Base-by-base conservation (phyloP, 2,329 filamentous ascomycete species). In the Orbilia oligospora region DNA sequence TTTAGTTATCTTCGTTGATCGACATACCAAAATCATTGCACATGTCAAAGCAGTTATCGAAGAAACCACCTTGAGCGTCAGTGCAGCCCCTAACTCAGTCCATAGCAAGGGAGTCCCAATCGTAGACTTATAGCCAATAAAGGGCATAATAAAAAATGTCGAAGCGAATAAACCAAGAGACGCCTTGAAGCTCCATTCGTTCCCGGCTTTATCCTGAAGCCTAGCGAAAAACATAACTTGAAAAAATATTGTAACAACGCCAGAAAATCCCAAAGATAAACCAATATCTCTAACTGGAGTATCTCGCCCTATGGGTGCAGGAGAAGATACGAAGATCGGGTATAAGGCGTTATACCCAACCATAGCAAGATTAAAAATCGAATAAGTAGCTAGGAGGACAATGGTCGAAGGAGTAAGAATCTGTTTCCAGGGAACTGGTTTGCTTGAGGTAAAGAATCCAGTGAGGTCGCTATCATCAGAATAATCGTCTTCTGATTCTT, bases 271-370 rank as follows among this genome's bases (percentile, higher is more conserved):
- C 66, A 97, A 87, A 0, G 92, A 93, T 18, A 97, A 85, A 0
- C 96, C 96, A 53, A 98, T 97, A 76, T 92, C 93, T 71, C 90
- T 88, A 0, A 95, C 93, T 0, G 88, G 88, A 2, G 98, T 87
- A 0, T 88, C 87, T 48, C 96, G 91, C 18, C 96, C 96, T 0
- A 91, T 91, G 0, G 96, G 96, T 0, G 90, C 87, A 0, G 88
- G 84, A 0, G 92, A 90, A 69, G 94, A 91, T 0, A 91, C 93
- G 82, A 98, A 99, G 68, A 98, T 95, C 0, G 96, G 96, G 82
- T 97, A 99, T 0, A 99, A 87, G 18, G 93, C 95, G 85, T 97
- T 97, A 88, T 94, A 99, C 2, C 93, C 94, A 81, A 97, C 93
- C 84, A 98, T 98, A 78, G 92, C 91, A 4, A 99, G 88, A 82